phyloP scores from a whole-genome alignment of 2,329 filamentous ascomycete genomes.

The Aciculosporium take region DNA sequence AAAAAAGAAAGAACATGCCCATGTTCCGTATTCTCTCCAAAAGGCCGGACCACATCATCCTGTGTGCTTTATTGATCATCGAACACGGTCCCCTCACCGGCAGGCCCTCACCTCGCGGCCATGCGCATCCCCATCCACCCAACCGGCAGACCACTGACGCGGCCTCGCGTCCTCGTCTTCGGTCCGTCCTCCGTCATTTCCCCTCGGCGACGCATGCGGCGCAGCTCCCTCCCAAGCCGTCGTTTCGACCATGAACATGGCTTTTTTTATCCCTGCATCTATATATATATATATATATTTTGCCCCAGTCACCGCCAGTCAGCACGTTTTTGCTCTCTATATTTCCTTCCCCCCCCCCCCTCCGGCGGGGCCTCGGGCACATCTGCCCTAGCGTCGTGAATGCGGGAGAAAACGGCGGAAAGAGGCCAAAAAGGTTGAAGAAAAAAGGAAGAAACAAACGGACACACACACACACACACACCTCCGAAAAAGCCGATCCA shows the following conservation, averaged over 20 bases:
- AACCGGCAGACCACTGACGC: conserved; percentile 21
- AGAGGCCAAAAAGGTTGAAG: not conserved
- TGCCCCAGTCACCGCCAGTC: not conserved
- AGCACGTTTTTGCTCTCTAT: conserved; percentile 3
- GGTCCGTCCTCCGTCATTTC: not conserved
- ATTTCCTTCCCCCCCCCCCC: conserved; percentile 1
- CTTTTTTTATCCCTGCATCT: conserved; percentile 46
- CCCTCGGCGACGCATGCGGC: not conserved
- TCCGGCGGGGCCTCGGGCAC: too few relatives aligned
- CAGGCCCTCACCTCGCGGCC: conserved; percentile 9
- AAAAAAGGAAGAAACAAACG: not conserved
- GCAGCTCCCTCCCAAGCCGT: conserved; percentile 43
- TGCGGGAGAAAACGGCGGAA: not conserved
- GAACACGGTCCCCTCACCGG: too few relatives aligned
- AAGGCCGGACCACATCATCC: too few relatives aligned
- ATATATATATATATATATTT: conserved; percentile 6
- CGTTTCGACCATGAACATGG: conserved; percentile 46
- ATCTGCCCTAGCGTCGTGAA: too few relatives aligned
- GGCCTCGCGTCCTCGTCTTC: conserved; percentile 10
- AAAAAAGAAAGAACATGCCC: not conserved
- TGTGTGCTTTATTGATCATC: too few relatives aligned
- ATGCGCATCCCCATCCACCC: conserved; percentile 21
- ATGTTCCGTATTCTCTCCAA: not conserved
- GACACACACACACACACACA: conserved; percentile 21
- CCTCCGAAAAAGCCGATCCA: conserved; percentile 47